These are phyloP conservation scores for Backusella westeae DNA, from an alignment of 192 early-diverging fungal species.

Conservation along the genomic window DNA sequence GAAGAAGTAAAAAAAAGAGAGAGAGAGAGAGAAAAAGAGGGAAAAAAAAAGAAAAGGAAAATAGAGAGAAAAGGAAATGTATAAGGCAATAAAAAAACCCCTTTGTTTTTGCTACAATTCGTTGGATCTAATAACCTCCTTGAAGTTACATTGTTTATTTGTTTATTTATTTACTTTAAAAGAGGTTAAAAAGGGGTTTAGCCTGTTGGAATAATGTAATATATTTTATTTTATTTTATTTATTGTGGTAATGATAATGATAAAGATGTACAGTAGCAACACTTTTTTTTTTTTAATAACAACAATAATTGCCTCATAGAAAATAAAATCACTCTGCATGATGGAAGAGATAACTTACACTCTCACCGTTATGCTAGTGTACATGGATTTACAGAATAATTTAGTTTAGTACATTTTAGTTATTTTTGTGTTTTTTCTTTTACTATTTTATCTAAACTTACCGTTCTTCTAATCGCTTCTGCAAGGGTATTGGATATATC, in stretches of 20 bases:
- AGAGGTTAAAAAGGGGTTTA: neutral
- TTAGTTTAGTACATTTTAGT: neutral
- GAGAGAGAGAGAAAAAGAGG: neutral
- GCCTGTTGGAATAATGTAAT: neutral
- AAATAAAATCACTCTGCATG: conserved; percentile 23
- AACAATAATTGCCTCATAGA: neutral
- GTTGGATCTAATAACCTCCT: neutral
- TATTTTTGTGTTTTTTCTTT: neutral
- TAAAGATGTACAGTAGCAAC: neutral
- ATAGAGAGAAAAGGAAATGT: neutral
- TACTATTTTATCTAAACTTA: neutral
- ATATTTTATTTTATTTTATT: neutral
- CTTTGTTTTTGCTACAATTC: neutral
- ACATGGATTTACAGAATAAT: neutral
- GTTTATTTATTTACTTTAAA: neutral
- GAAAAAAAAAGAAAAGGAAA: neutral
- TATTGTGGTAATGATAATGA: neutral
- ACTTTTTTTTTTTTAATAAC: neutral
- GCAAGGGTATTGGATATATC: conserved; percentile 88
- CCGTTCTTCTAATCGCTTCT: conserved; percentile 84
- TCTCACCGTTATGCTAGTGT: conserved; percentile 32
- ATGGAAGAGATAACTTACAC: conserved; percentile 35
- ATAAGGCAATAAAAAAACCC: neutral
- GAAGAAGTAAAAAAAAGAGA: neutral
- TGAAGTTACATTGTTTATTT: neutral